Evolutionary conservation across 805 yeast species (phyloP), one percentile per base, ranked within the genome.

Genomic region (Wickerhamiella sorbophila): DNA sequence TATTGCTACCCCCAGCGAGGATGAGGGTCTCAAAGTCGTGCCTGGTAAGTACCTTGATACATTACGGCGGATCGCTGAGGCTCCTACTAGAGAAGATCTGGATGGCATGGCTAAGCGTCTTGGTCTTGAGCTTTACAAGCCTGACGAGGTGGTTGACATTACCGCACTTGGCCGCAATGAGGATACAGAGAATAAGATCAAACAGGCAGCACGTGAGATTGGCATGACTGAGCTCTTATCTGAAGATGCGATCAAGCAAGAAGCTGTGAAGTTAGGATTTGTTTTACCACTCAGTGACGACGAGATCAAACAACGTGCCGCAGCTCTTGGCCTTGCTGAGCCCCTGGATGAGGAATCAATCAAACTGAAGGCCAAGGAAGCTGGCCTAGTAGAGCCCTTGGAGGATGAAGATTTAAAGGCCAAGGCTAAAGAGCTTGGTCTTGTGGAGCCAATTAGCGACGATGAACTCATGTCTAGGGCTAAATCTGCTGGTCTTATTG

Each of bases 261-360:
- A 39, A 20, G 61, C 60, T 14, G 36, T 35, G 21, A 26, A 35
- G 8, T 42, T 45, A 8, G 61, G 62, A 6, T 39, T 57, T 27
- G 52, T 46, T 10, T 50, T 44, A 10, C 48, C 49, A 2, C 18
- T 41, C 4, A 21, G 9, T 1, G 41, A 45, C 4, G 39, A 32
- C 2, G 39, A 48, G n/a, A 31, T 50, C 19, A 9, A 77, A 29
- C 91, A 82, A 58, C 72, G 72, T 9, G 86, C 80, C 36, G 81
- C 73, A 56, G 47, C 38, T 1, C 33, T 48, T 2, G 49, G 56
- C 2, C 43, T 59, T 10, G 48, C 50, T 1, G 52, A 48, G 15
- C 44, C 49, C 16, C 31, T 33, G 3, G 44, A 47, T 1, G 32
- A n/a, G 1, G 45, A 38, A 5, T 40, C 41, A 20, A 29, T 44